These are phyloP conservation scores for Cyclocybe aegerita DNA, from an alignment of 768 basidiomycete species.

Conservation along the genomic window DNA sequence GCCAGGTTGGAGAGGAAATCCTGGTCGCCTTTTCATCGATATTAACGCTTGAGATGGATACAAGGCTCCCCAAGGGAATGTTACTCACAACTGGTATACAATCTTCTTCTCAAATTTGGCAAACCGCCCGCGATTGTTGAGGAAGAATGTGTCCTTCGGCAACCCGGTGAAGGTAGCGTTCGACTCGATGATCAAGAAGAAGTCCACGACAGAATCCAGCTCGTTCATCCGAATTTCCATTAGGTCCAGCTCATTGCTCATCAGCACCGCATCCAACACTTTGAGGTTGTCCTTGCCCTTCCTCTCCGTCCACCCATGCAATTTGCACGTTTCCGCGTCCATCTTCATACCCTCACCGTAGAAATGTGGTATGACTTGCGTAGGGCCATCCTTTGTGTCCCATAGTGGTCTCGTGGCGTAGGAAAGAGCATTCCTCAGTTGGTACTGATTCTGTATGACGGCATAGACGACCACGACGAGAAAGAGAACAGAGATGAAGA, in stretches of 20 bases:
- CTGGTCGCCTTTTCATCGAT: conserved; percentile 37
- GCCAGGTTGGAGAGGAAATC: conserved; percentile 36
- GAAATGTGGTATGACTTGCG: conserved; percentile 50
- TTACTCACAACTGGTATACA: conserved; percentile 45
- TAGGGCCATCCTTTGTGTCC: conserved; percentile 53
- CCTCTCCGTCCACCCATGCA: conserved; percentile 57
- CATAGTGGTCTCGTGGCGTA: conserved; percentile 61
- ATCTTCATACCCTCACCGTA: conserved; percentile 51
- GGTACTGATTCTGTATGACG: conserved; percentile 42
- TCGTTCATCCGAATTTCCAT: conserved; percentile 65
- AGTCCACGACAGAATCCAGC: conserved; percentile 53
- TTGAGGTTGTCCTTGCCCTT: conserved; percentile 32
- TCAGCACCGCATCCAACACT: conserved; percentile 57
- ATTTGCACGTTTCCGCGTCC: conserved; percentile 41
- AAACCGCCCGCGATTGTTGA: conserved; percentile 44
- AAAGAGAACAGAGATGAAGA: conserved; percentile 33
- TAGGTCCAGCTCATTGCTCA: conserved; percentile 64
- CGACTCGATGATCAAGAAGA: conserved; percentile 62
- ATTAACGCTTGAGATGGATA: background rate
- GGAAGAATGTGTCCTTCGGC: conserved; percentile 52
- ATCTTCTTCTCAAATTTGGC: conserved; percentile 53
- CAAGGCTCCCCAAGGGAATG: background rate
- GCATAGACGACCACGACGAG: conserved; percentile 31
- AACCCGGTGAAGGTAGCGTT: conserved; percentile 63
- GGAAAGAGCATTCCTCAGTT: conserved; percentile 50